Conservation (phyloP, 2,329 filamentous ascomycete species). For the Tolypocladium endophyticum region DNA sequence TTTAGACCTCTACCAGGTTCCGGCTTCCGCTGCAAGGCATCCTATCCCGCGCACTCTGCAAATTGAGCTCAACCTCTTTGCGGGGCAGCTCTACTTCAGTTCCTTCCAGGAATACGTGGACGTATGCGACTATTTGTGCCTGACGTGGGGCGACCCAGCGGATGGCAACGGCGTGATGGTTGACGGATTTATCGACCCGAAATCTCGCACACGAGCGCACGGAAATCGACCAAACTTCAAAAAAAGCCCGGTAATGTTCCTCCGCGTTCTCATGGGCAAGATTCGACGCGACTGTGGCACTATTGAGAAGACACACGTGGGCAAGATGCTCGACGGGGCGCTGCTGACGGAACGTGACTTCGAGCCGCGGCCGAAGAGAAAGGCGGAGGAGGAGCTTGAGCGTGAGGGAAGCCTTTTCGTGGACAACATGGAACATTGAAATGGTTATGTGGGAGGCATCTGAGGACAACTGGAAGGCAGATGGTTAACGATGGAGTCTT, state of each 20-base stretch:
- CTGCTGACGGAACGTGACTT: conserved; percentile 13
- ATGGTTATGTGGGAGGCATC: neutral
- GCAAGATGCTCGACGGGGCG: conserved; percentile 23
- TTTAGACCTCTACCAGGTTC: neutral
- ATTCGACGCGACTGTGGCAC: conserved; percentile 24
- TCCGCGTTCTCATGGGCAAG: conserved; percentile 22
- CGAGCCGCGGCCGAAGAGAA: neutral
- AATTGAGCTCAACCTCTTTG: conserved; percentile 51
- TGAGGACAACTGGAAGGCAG: neutral
- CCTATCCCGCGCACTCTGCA: conserved; percentile 14
- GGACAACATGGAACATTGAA: neutral
- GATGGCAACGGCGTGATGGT: conserved; percentile 11
- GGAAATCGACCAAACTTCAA: conserved; percentile 13
- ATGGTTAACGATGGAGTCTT: neutral
- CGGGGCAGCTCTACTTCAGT: conserved; percentile 55
- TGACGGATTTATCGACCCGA: conserved; percentile 22
- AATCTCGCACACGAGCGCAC: neutral
- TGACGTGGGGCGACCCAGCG: conserved; percentile 21
- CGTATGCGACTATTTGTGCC: conserved; percentile 40
- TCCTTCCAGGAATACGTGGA: conserved; percentile 42
- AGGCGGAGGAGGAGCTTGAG: neutral
- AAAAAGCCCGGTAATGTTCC: conserved; percentile 24
- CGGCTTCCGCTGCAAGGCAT: neutral
- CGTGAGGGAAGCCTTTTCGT: neutral
- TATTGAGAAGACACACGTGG: conserved; percentile 32